Percentiles rank a stretch among this genome's conserved stretches.
Evolutionary conservation across 2,329 filamentous ascomycete species (phyloP).

Genomic region (Cordyceps javanica): DNA sequence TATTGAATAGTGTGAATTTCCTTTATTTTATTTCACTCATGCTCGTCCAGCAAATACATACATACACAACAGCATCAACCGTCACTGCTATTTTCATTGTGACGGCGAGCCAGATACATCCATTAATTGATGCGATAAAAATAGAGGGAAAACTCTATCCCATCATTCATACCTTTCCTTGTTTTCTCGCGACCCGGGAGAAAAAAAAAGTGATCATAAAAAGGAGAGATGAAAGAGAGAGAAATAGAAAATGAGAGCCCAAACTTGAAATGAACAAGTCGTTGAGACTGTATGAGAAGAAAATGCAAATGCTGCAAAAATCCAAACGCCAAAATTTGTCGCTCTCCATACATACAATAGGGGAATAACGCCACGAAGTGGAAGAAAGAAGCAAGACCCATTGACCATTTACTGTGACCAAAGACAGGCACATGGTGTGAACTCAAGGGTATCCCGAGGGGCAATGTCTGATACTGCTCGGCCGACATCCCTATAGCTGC

Average conservation of each 20-base stretch:
- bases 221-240: background rate
- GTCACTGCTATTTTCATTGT: background rate
- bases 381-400: background rate
- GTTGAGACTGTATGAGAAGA: background rate
- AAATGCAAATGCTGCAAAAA: background rate
- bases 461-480: background rate
- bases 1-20: background rate
- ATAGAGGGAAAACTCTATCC: background rate
- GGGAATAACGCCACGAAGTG: background rate
- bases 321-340: constrained; percentile 4
- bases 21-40: background rate
- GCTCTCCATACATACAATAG: background rate
- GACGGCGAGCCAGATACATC: background rate
- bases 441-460: constrained; percentile 23
- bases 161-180: background rate
- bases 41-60: background rate
- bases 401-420: constrained; percentile 32
- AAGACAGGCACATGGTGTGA: constrained; percentile 48
- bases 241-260: too few species aligned
- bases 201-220: background rate
- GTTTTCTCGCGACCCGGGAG: too few species aligned
- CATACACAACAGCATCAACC: background rate
- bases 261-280: too few species aligned
- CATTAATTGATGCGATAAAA: background rate
- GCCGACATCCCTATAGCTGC: background rate